phyloP scores from a whole-genome alignment of 2,329 filamentous ascomycete genomes.

The Pestalotiopsis sp. region DNA sequence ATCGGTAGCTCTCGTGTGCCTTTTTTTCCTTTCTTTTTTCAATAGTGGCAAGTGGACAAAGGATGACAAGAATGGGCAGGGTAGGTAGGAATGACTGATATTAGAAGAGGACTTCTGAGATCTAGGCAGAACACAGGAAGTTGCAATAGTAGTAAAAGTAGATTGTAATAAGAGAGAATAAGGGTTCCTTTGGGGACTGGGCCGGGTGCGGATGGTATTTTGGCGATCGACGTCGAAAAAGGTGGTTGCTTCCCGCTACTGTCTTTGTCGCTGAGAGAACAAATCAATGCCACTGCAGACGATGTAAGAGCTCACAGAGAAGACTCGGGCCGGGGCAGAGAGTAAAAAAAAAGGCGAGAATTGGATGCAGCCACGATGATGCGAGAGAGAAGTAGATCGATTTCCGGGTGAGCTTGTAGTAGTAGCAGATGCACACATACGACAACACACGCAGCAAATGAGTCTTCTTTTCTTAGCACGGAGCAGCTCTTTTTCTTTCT shows the following conservation, averaged over 20 bases:
- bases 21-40: no score
- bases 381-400: conserved; percentile 17
- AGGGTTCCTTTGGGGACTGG: conserved; percentile 8
- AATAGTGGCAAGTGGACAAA: conserved; percentile 28
- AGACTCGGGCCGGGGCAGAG: conserved; percentile 16
- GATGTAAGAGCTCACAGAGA: conserved; percentile 21
- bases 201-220: conserved; percentile 17
- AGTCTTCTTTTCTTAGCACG: neutral
- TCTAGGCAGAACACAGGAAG: conserved; percentile 13
- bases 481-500: neutral
- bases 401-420: conserved; percentile 13
- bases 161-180: neutral
- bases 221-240: neutral
- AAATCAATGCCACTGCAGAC: conserved; percentile 54
- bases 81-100: conserved; percentile 18
- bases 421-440: neutral
- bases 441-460: neutral
- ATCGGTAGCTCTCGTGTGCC: neutral
- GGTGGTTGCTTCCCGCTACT: conserved; percentile 1
- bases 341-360: conserved; percentile 16
- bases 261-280: conserved; percentile 45
- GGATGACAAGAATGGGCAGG: conserved; percentile 18
- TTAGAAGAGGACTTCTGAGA: neutral
- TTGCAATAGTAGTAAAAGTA: neutral
- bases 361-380: conserved; percentile 12